Evolutionary conservation across 768 basidiomycete species (phyloP).

Genomic region (Tylopilus subfusipes): DNA sequence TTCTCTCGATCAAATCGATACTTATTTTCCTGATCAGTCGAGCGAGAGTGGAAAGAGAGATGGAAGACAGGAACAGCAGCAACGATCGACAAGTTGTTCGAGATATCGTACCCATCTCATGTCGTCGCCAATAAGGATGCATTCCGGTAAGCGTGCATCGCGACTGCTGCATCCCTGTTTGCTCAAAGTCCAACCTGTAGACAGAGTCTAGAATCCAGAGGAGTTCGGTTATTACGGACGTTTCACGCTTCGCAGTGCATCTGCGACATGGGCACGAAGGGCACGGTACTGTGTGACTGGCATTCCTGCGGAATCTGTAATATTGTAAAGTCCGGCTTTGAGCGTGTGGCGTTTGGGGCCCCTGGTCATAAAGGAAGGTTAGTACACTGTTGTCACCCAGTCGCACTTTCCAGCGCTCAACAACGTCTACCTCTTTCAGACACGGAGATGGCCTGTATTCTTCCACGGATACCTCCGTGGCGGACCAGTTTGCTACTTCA

Average conservation of each 20-base stretch:
- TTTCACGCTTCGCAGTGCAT: conserved; percentile 67
- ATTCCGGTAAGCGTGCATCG: conserved; percentile 40
- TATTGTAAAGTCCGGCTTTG: conserved; percentile 56
- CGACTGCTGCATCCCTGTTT: not conserved
- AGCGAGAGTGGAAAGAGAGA: conserved; percentile 49
- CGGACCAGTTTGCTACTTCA: conserved; percentile 61
- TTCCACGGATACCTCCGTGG: conserved; percentile 53
- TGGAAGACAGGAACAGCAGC: conserved; percentile 34
- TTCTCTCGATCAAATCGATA: conserved; percentile 14
- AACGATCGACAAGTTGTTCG: conserved; percentile 54
- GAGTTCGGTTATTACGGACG: conserved; percentile 48
- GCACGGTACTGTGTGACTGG: conserved; percentile 49
- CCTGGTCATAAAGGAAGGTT: conserved; percentile 54
- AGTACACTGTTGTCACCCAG: conserved; percentile 16
- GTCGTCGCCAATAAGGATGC: conserved; percentile 40
- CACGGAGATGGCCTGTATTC: conserved; percentile 64
- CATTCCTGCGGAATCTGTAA: conserved; percentile 64
- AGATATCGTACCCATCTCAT: conserved; percentile 37
- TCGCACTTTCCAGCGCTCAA: not conserved
- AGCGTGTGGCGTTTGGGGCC: conserved; percentile 53
- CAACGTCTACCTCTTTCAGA: conserved; percentile 30
- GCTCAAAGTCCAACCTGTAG: conserved; percentile 11
- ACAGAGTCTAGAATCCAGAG: conserved; percentile 35
- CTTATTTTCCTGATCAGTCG: conserved; percentile 40
- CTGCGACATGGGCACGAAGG: conserved; percentile 61